A percentile compares a stretch with the other conserved stretches of the same genome.
phyloP scores from a whole-genome alignment of 768 basidiomycete genomes.

The Calocybe indica region DNA sequence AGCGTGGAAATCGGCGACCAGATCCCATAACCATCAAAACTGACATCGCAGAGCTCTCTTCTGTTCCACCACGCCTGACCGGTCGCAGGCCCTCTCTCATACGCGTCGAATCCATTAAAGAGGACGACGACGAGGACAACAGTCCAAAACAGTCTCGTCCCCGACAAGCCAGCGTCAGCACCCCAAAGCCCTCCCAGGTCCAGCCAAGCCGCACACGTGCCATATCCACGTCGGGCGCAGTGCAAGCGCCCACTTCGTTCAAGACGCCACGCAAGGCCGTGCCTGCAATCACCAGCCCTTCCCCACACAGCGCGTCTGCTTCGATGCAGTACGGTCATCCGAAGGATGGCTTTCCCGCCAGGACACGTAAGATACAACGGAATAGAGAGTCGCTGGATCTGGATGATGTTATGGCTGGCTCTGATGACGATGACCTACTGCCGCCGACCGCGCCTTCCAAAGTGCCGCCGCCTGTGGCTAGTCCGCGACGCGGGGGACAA shows the following conservation, averaged over 20 bases:
- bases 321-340: constrained; percentile 22
- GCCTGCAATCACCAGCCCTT: constrained; percentile 23
- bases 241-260: constrained; percentile 17
- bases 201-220: constrained; percentile 28
- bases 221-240: constrained; percentile 31
- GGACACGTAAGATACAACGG: constrained; percentile 45
- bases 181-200: constrained; percentile 19
- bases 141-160: constrained; percentile 30
- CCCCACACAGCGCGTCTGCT: constrained; percentile 17
- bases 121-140: constrained; percentile 53
- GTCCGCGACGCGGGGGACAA: constrained; percentile 16
- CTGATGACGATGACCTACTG: constrained; percentile 49
- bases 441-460: constrained; percentile 14
- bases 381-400: constrained; percentile 68
- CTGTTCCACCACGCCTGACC: constrained; percentile 25
- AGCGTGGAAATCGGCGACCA: constrained; percentile 34
- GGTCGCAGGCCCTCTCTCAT: constrained; percentile 39
- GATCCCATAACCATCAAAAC: constrained; percentile 27
- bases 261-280: constrained; percentile 22
- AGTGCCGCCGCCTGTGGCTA: constrained; percentile 5
- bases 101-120: constrained; percentile 59
- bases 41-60: constrained; percentile 24
- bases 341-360: constrained; percentile 34
- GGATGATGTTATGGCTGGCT: constrained; percentile 69
- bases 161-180: constrained; percentile 38